Evolutionary conservation across 1,284 basidiomycete genomes (phyloP).

Genomic region (Cryptococcus sp.): DNA sequence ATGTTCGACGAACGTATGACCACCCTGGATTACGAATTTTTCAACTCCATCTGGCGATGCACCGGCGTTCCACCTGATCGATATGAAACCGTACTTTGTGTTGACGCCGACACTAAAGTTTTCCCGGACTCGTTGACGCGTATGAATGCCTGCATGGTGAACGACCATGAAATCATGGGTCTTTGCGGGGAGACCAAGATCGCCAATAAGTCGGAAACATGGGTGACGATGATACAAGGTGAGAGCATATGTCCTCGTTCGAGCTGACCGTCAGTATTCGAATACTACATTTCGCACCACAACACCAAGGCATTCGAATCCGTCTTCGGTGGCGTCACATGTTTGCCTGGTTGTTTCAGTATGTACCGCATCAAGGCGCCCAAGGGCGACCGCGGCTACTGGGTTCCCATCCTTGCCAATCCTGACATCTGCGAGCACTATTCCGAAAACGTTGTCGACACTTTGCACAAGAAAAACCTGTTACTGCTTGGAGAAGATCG

Average conservation of each 20-base stretch:
- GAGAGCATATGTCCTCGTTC: conserved; percentile 34
- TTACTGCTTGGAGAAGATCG: conserved; percentile 98
- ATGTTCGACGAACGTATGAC: conserved; percentile 99
- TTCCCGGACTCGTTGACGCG: conserved; percentile 91
- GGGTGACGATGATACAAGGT: conserved; percentile 96
- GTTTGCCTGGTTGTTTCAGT: conserved; percentile 97
- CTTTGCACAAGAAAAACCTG: conserved; percentile 98
- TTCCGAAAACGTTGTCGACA: conserved; percentile 96
- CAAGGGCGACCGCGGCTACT: conserved; percentile 86
- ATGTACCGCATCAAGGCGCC: conserved; percentile 99
- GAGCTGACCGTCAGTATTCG: conserved; percentile 68
- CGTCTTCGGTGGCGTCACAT: conserved; percentile 99
- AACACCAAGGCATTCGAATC: conserved; percentile 99
- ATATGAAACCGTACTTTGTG: conserved; percentile 94
- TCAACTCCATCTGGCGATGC: conserved; percentile 92
- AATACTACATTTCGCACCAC: conserved; percentile 99
- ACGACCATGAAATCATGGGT: conserved; percentile 97
- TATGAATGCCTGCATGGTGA: conserved; percentile 92
- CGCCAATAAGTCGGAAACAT: conserved; percentile 95
- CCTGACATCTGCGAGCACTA: conserved; percentile 97
- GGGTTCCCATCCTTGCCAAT: conserved; percentile 97
- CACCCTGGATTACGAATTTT: conserved; percentile 98
- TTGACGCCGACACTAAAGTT: conserved; percentile 98
- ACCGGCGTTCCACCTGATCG: conserved; percentile 95
- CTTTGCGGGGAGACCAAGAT: conserved; percentile 99